phyloP scores from a whole-genome alignment of 2,329 filamentous ascomycete species.

The Emericellopsis atlantica region DNA sequence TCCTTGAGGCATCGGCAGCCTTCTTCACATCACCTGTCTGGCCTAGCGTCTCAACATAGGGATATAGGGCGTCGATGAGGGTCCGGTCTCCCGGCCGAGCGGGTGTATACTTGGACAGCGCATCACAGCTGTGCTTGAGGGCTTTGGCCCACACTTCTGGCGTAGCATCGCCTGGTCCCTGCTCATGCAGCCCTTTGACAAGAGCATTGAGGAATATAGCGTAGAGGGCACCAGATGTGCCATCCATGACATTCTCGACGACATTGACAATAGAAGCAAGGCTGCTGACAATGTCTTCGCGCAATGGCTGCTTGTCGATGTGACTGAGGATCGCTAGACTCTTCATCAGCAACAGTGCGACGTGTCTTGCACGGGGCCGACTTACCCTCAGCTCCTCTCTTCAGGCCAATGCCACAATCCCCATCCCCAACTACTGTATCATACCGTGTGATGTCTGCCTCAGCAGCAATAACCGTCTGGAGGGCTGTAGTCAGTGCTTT shows the following conservation, averaged over 20 bases:
- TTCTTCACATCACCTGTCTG: conserved; percentile 52
- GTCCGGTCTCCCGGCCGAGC: conserved; percentile 84
- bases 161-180: conserved; percentile 23
- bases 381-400: conserved; percentile 69
- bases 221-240: conserved; percentile 47
- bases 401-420: conserved; percentile 78
- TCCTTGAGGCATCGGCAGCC: conserved; percentile 63
- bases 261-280: conserved; percentile 38
- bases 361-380: not conserved
- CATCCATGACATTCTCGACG: conserved; percentile 46
- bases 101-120: conserved; percentile 74
- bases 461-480: conserved; percentile 48
- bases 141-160: conserved; percentile 46
- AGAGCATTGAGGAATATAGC: conserved; percentile 87
- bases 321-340: conserved; percentile 37
- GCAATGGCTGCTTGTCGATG: conserved; percentile 27
- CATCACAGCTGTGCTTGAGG: conserved; percentile 56
- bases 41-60: conserved; percentile 66
- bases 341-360: conserved; percentile 7
- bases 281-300: conserved; percentile 39
- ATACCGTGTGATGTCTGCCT: conserved; percentile 60
- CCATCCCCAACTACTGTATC: conserved; percentile 83
- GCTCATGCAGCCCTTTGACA: conserved; percentile 44
- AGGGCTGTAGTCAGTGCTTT: conserved; percentile 43
- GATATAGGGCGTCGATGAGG: conserved; percentile 76